Evolutionary conservation across 2,329 filamentous ascomycete species (phyloP), one percentile per base, ranked within the genome.

Genomic region (Sporothrix dimorphospora): DNA sequence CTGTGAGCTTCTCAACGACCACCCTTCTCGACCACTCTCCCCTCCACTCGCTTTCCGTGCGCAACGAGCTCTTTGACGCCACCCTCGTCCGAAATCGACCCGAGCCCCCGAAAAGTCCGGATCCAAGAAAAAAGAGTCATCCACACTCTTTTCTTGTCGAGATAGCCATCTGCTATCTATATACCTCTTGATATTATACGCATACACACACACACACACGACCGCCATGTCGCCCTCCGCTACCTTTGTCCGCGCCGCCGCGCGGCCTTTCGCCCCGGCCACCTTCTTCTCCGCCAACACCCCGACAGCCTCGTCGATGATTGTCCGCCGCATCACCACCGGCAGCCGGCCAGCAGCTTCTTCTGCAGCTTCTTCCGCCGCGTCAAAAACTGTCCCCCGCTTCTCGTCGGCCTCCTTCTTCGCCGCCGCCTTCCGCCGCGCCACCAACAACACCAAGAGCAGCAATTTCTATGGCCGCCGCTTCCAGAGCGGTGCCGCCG

Each of bases 261-360:
- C 85, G 79, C 85, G 87, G 78, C 88, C 87, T 69, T 79, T 85
- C 76, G 89, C 83, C 85, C 85, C 79, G 85, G 87, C 79, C 82
- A 81, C 80, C 7, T 85, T 85, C 77, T 84, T 83, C 80, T 84
- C 81, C 77, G 78, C 83, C 81, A 84, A 87, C 81, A 40, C 47
- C 47, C 14, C 47, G 42, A 63, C 47, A 3, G 21, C 65, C 42
- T 47, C 51, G 16, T 63, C 70, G 16, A 27, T 47, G n/a, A 24
- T 67, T 27, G 63, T 70, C 49, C 73, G 74, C 53, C 74, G 69
- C 71, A 55, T 72, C n/a, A n/a, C 73, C 40, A 72, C 74, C 21
- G 71, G 57, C n/a, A 51, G 65, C 65, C 71, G 71, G 24, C 61
- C 70, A 19, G 24, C 68, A 1, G 63, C 61, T 8, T 16, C n/a